Evolutionary conservation across 164 flowering plant species (phyloP), one percentile per base, ranked within the genome.

Genomic region (Stephania japonica): DNA sequence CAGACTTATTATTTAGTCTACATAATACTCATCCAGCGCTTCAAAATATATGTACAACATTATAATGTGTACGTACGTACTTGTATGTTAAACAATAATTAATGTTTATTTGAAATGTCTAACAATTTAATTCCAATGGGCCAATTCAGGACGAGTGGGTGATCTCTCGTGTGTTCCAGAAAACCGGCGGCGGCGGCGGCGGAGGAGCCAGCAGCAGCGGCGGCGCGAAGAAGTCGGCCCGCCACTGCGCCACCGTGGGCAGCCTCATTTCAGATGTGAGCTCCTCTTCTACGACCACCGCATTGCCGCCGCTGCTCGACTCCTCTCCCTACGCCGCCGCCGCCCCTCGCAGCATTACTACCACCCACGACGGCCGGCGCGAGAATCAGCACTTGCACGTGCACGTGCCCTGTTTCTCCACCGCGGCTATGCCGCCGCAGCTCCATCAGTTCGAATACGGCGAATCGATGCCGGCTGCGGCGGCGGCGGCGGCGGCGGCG

Each of bases 351-450:
- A 75, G 70, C 68, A 72, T 72, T 12, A 77, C 83, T 62, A 80
- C 82, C 80, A 82, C 85, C 83, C 83, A 93, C 5, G 83, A 70
- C 68, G 89, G 87, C 72, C 72, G 78, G 63, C 69, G 26, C 49
- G 73, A 74, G 68, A 73, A 79, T 72, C 87, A 90, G 90, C 98
- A 89, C 97, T 95, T 89, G 90, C 98, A 89, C 97, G 97, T 89
- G 90, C 98, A 90, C 97, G 97, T 90, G 92, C 84, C 97, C 98
- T 94, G 98, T 89, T 94, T 94, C 98, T 94, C 98, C 97, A 92
- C 84, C 62, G 79, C 85, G 1, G 50, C 81, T 3, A 69, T 81
- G 1, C 63, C 80, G 6, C 19, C 50, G 5, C 53, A 41, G 53
- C 80, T 74, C 23, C 75, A 72, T 13, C 41, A 49, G n/a, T 74